Evolutionary conservation across 257 asterid species (phyloP), one percentile per base, ranked within the genome.

Genomic region (Asclepias syriaca): DNA sequence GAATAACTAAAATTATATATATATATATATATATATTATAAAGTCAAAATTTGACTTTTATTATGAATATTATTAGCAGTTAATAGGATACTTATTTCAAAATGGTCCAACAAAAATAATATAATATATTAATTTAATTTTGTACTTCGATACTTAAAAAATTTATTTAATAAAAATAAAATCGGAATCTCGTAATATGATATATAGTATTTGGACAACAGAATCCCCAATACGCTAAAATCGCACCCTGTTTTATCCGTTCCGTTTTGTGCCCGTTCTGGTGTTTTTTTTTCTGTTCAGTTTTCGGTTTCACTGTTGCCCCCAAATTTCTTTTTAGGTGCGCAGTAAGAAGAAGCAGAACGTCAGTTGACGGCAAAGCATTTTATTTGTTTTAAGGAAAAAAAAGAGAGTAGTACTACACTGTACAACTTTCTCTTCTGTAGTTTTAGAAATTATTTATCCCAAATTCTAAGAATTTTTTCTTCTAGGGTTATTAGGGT

Each of bases 401-500:
- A 18, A 29, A 5, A 5, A 29, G 16, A 18, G 58, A 50, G 61
- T 50, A 15, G 60, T 49, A 49, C 60, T 19, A 1, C 16, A 9
- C 3, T 5, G 72, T 68, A 68, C 72, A 50, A 27, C 63, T 34
- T n/a, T 46, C 21, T 68, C 16, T 13, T 49, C 21, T 65, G 49
- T 8, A 14, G 2, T 48, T 51, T 6, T 16, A 11, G 15, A 48
- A 68, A 68, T 65, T 37, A n/a, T n/a, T 68, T 51, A 16, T 14
- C 19, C 32, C 27, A 16, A 50, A 51, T 34, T 45, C 9, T n/a
- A 21, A 56, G 8, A 68, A 7, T 6, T 6, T 43, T 15, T 43
- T 15, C 0, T 68, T 50, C 24, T 48, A 24, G 59, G 72, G 72
- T 68, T 51, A 15, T 65, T 48, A 49, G 60, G 55, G 59, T 22